Conservation (phyloP, 495 filamentous ascomycete genomes). For the Aspergillus sclerotioniger region DNA sequence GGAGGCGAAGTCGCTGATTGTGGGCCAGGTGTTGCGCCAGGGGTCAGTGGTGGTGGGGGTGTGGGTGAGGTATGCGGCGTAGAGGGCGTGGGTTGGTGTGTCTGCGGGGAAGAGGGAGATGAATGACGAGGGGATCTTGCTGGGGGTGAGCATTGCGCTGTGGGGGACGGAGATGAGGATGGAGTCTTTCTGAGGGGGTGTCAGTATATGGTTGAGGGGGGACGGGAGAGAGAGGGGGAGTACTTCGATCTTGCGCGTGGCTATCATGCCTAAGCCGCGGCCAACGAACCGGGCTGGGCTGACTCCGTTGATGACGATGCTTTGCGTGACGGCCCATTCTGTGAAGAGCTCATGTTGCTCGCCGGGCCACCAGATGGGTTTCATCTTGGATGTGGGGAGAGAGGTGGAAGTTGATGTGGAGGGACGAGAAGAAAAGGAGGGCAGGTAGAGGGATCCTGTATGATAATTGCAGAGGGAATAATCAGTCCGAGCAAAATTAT, state of each 20-base stretch:
- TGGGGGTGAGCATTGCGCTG: conserved; percentile 57
- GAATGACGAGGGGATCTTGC: conserved; percentile 53
- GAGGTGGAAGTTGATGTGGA: background rate
- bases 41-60: conserved; percentile 33
- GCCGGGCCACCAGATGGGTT: conserved; percentile 39
- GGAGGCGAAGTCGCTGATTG: conserved; percentile 52
- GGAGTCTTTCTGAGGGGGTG: conserved; percentile 43
- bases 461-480: background rate
- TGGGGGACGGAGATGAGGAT: conserved; percentile 63
- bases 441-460: background rate
- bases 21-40: conserved; percentile 74
- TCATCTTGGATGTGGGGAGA: conserved; percentile 24
- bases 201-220: background rate
- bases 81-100: conserved; percentile 64
- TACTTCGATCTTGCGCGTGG: conserved; percentile 63
- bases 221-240: background rate
- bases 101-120: conserved; percentile 43
- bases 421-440: conserved; percentile 1
- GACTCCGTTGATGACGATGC: conserved; percentile 60
- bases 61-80: conserved; percentile 68
- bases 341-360: conserved; percentile 52
- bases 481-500: too few species aligned
- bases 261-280: conserved; percentile 72
- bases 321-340: conserved; percentile 59
- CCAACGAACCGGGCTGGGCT: conserved; percentile 58